Base-by-base conservation (phyloP, 148 eudicot genomes). In the Rheum nobile region DNA sequence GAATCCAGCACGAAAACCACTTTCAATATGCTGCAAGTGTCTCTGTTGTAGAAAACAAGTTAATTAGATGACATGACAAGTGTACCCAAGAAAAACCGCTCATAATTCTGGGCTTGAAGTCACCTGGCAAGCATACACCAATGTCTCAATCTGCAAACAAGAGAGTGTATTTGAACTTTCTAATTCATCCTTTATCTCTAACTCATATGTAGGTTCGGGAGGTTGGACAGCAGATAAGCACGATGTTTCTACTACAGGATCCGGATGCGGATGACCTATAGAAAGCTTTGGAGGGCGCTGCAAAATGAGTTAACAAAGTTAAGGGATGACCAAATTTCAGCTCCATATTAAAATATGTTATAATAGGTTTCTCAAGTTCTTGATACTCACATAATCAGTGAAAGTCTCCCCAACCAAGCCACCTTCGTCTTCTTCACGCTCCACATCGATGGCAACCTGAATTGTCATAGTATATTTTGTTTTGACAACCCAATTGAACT, bases 61-160 rank as follows among this genome's bases (percentile, higher is more conserved):
- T 67, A 4, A 67, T 31, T 43, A 19, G 1, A 32, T 32, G 19
- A 24, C 37, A 71, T 75, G 50, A 54, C 61, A 26, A 4, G 67
- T 77, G n/a, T 73, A 42, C 54, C 72, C 46, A 82, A 75, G 10
- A 34, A 65, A 34, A 8, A 34, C 70, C 3, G 32, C 41, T 28
- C 21, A 34, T 0, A 65, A 65, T 16, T 34, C 21, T 17, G n/a
- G 39, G 22, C 70, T 31, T 54, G 44, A 73, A 80, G 75, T 76
- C 72, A 94, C 99, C 99, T 96, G 99, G 81, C 90, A 86, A 79
- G 99, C 97, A 83, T 96, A 96, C 75, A 96, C 89, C 82, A 96
- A 80, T 43, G 99, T 92, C 82, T 96, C 99, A 72, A 96, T 88
- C 83, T 96, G 99, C 83, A 96, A 81, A 84, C 94, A 92, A 65